These are phyloP conservation scores for Cercospora sesami DNA, from an alignment of 2,329 filamentous ascomycete species.

Conservation along the genomic window DNA sequence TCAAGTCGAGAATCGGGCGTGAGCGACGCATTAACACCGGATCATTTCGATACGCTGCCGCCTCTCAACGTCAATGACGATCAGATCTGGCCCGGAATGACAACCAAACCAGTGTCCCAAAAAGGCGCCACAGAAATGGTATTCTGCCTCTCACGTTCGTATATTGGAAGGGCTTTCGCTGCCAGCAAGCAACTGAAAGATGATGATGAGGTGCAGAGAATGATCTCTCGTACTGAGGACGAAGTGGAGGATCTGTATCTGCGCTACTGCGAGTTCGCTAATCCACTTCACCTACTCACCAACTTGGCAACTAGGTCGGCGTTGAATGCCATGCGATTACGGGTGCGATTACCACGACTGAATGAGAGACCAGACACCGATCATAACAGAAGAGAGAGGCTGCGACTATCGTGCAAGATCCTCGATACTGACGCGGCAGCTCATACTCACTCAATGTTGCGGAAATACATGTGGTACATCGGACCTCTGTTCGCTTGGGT, in stretches of 20 bases:
- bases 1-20: constrained; percentile 36
- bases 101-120: constrained; percentile 48
- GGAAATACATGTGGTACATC: constrained; percentile 55
- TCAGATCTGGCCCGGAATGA: constrained; percentile 46
- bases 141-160: constrained; percentile 47
- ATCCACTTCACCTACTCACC: constrained; percentile 48
- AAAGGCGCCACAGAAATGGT: constrained; percentile 57
- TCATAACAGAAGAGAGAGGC: constrained; percentile 43
- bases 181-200: constrained; percentile 23
- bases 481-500: constrained; percentile 51
- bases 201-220: constrained; percentile 24
- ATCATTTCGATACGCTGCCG: constrained; percentile 36
- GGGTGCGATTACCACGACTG: constrained; percentile 48
- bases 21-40: constrained; percentile 30
- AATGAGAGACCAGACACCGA: constrained; percentile 35
- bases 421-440: constrained; percentile 45
- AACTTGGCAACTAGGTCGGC: constrained; percentile 48
- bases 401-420: constrained; percentile 45
- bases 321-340: constrained; percentile 46
- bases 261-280: constrained; percentile 48
- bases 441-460: constrained; percentile 43
- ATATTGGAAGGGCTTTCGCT: constrained; percentile 45
- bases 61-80: constrained; percentile 41
- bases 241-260: constrained; percentile 47
- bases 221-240: constrained; percentile 45